phyloP scores from a whole-genome alignment of 345 rosid genomes.

The Corymbia maculata region DNA sequence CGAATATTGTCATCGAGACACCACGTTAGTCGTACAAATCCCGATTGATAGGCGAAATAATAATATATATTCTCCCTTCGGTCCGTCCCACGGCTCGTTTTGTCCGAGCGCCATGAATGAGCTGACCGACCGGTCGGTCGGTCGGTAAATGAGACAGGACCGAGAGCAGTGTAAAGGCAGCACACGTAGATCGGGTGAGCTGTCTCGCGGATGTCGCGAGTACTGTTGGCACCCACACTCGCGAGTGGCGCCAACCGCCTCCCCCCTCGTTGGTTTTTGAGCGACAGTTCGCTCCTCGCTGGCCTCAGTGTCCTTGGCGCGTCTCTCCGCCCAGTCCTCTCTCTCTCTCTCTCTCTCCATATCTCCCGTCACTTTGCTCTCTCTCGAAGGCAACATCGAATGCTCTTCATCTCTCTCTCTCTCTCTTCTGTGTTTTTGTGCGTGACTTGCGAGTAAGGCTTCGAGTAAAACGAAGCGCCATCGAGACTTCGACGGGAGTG shows the following conservation, averaged over 20 bases:
- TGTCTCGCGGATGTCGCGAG: background rate
- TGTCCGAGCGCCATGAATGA: background rate
- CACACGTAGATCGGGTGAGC: background rate
- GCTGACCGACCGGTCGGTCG: background rate
- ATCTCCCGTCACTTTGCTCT: conserved; percentile 36
- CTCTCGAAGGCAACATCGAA: conserved; percentile 29
- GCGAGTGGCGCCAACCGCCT: background rate
- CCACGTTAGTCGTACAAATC: background rate
- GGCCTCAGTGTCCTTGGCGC: background rate
- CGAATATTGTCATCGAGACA: background rate
- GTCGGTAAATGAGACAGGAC: background rate
- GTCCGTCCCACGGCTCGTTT: background rate
- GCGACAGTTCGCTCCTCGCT: background rate
- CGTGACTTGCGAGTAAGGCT: background rate
- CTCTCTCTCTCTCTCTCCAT: background rate
- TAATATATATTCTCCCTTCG: background rate
- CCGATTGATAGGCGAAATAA: background rate
- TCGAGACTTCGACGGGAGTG: background rate
- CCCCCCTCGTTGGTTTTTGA: background rate
- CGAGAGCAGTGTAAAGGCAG: background rate
- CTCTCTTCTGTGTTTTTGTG: background rate
- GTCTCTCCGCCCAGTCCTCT: background rate
- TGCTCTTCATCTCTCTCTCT: background rate
- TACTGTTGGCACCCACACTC: background rate
- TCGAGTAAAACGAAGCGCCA: background rate